Evolutionary conservation across 202 grass and related monocot species (phyloP).

Genomic region (Zizania palustris): DNA sequence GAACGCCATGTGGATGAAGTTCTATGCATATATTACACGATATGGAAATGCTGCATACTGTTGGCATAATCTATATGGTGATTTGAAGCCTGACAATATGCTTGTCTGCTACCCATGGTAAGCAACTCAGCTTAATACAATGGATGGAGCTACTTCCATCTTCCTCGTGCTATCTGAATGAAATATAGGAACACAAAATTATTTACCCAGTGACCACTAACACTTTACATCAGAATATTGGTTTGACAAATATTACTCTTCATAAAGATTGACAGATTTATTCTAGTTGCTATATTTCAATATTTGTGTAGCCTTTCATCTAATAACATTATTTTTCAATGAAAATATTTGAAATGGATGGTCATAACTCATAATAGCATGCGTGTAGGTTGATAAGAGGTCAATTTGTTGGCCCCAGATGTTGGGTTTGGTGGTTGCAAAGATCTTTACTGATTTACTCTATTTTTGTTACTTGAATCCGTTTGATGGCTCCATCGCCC

Average conservation of each 20-base stretch:
- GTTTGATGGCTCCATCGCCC: not conserved
- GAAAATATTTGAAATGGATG: conserved; percentile 37
- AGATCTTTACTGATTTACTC: conserved; percentile 36
- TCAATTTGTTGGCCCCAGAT: conserved; percentile 31
- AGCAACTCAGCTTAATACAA: not conserved
- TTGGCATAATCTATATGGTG: conserved; percentile 83
- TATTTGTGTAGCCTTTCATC: not conserved
- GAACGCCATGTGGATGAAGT: conserved; percentile 72
- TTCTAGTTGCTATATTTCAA: conserved; percentile 24
- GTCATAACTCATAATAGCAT: conserved; percentile 27
- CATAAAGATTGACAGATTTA: not conserved
- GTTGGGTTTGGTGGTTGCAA: conserved; percentile 37
- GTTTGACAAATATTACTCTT: not conserved
- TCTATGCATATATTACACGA: conserved; percentile 93
- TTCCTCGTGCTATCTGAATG: not conserved
- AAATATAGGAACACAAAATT: not conserved
- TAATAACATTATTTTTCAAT: conserved; percentile 15
- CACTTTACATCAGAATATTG: not conserved
- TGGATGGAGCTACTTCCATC: not conserved
- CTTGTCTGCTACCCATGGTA: conserved; percentile 87
- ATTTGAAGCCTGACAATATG: conserved; percentile 97
- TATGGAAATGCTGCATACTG: conserved; percentile 76
- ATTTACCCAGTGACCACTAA: not conserved
- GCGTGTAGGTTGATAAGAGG: conserved; percentile 15
- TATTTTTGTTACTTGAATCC: conserved; percentile 31